Evolutionary conservation across 306 rosid genomes (phyloP), one percentile per base, ranked within the genome.

Genomic region (Ceratonia siliqua): DNA sequence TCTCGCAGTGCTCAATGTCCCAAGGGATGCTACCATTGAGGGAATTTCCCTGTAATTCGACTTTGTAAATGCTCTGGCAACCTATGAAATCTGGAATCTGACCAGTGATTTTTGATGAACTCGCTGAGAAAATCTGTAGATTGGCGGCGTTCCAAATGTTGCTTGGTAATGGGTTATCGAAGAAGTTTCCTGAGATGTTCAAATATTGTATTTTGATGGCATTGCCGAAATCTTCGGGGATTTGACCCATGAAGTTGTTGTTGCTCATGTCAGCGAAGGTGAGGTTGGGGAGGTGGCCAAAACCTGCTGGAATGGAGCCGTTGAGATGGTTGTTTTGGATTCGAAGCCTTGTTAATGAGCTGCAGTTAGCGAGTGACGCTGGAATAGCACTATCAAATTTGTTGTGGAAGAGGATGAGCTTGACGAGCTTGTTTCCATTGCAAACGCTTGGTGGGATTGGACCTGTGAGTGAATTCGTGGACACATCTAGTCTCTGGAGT

Each of bases 401-500:
- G 79, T 95, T 92, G 15, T 83, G 49, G 68, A 95, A 95, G 65
- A 92, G 88, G 8, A 90, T 82, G 73, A 95, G 84, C 80, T 46
- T 92, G n/a, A 43, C 12, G 0, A 95, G 92, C 30, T 66, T 80
- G 84, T 81, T 85, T 1, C 97, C 97, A 4, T 52, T 72, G 84
- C 98, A 95, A 24, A 95, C 71, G 27, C 62, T 74, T 2, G 74
- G 77, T 0, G 97, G 98, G 12, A 92, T 82, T 33, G 93, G 82
- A 73, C 99, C 99, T 0, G 87, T 72, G 53, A 95, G 87, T 7
- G 82, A 80, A 76, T 95, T 95, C 15, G 99, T 84, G 6, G 96
- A 92, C 8, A 95, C 85, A 17, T 95, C 99, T 0, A 95, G 73
- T 36, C 18, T 72, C 14, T 46, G 72, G 2, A 92, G 79, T 63